These are phyloP conservation scores for Rhodotorula sp. DNA, from an alignment of 1,284 basidiomycete genomes.

Conservation along the genomic window DNA sequence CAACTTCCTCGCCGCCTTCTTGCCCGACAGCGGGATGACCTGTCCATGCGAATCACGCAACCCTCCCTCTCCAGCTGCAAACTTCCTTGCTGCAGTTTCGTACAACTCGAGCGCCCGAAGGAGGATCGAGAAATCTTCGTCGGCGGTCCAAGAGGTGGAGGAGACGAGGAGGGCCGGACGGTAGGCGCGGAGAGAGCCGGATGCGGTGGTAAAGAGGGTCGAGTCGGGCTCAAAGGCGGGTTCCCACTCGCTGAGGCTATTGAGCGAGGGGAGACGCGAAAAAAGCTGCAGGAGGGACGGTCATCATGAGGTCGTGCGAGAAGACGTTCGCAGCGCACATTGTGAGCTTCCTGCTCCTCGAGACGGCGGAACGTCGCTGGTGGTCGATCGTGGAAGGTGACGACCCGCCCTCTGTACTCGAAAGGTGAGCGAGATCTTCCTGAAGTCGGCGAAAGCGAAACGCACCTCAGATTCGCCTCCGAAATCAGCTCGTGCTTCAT, in stretches of 20 bases:
- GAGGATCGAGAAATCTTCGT: constrained; percentile 90
- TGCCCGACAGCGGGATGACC: constrained; percentile 47
- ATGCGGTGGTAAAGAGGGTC: constrained; percentile 40
- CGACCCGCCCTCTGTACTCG: constrained; percentile 64
- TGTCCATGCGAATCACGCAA: background rate
- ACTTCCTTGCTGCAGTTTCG: constrained; percentile 57
- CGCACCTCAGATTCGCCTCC: constrained; percentile 76
- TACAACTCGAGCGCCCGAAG: constrained; percentile 69
- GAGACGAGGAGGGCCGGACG: constrained; percentile 85
- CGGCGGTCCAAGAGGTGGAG: constrained; percentile 95
- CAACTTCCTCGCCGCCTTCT: constrained; percentile 66
- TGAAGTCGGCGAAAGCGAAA: constrained; percentile 31
- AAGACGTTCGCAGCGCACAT: constrained; percentile 54
- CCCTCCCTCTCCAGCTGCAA: background rate
- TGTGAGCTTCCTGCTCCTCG: constrained; percentile 67
- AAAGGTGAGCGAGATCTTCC: background rate
- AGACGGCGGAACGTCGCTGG: constrained; percentile 74
- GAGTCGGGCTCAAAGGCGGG: background rate
- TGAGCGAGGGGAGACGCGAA: constrained; percentile 53
- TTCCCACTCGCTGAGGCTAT: constrained; percentile 37
- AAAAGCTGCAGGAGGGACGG: constrained; percentile 57
- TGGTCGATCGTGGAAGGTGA: constrained; percentile 82
- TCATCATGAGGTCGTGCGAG: background rate
- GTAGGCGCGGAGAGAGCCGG: constrained; percentile 58
- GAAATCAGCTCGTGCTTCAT: constrained; percentile 71